Evolutionary conservation across 2,329 filamentous ascomycete species (phyloP), one percentile per base, ranked within the genome.

Genomic region (Penicillium sp.): DNA sequence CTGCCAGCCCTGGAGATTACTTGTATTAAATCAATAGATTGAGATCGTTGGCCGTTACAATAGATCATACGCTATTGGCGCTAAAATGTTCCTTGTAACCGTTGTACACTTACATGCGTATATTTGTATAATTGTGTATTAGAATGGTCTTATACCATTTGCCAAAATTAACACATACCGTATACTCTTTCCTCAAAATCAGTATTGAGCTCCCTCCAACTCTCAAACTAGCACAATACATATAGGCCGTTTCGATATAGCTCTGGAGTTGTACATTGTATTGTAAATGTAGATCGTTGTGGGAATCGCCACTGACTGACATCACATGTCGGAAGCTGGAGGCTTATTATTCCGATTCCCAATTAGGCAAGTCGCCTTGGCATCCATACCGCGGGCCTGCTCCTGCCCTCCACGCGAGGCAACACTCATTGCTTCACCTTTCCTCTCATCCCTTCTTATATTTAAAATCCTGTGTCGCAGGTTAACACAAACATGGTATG

Each of bases 391-490:
- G 26, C 36, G 28, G 26, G 38, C 30, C 48, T 50, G 43, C 26
- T 28, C 37, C 46, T 33, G 36, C 47, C 58, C 61, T 63, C 62
- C 61, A 61, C 61, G 64, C 58, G 52, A 57, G 47, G 51, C 49
- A 48, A 57, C 56, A 17, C 41, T 61, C 55, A 59, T 53, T 53
- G 41, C 55, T 53, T 55, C 22, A 52, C 38, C 17, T 38, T 36
- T 30, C 48, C 51, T 50, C 25, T 38, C 40, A 31, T 37, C 50
- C 25, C 38, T 42, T 52, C 19, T n/a, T 41, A 25, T 11, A 33
- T 40, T 28, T 17, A 12, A 26, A 42, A 26, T 28, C 41, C 17
- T 25, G 33, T 43, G 28, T 38, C 14, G 36, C 53, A 35, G 41
- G 47, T 49, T 14, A 36, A 19, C n/a, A 19, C 5, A 48, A 61